These are phyloP conservation scores for Esteya vermicola DNA, from an alignment of 2,329 filamentous ascomycete species.

Conservation along the genomic window DNA sequence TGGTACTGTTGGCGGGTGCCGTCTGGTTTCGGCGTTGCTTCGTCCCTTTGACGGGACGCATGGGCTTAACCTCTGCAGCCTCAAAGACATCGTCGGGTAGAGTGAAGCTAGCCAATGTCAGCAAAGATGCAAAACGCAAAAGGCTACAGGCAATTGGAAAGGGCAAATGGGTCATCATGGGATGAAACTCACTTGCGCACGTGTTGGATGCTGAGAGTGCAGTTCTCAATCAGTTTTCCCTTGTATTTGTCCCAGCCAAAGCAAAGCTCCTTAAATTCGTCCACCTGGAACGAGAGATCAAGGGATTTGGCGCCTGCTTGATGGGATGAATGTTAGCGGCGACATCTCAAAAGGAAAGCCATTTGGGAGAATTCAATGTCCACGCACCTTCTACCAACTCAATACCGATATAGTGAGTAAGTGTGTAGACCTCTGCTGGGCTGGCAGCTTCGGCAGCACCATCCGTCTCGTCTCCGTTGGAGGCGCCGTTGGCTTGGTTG, in stretches of 20 bases:
- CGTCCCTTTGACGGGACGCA: conserved; percentile 34
- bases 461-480: conserved; percentile 1
- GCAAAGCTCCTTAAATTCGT: conserved; percentile 76
- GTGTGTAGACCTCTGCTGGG: conserved; percentile 56
- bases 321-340: too few species aligned
- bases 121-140: too few species aligned
- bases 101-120: conserved; percentile 48
- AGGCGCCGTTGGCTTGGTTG: neutral
- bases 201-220: conserved; percentile 64
- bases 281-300: conserved; percentile 68
- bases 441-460: conserved; percentile 6
- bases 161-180: conserved; percentile 1
- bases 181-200: conserved; percentile 61
- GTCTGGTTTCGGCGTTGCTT: conserved; percentile 23
- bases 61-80: conserved; percentile 58
- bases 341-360: too few species aligned
- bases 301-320: conserved; percentile 50
- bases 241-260: conserved; percentile 63
- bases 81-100: conserved; percentile 84
- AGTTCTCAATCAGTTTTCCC: conserved; percentile 43
- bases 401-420: conserved; percentile 87
- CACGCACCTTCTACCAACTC: conserved; percentile 60
- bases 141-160: too few species aligned
- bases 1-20: conserved; percentile 22
- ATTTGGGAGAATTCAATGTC: neutral